These are phyloP conservation scores for Mycena maculata DNA, from an alignment of 768 basidiomycete species.

Conservation along the genomic window DNA sequence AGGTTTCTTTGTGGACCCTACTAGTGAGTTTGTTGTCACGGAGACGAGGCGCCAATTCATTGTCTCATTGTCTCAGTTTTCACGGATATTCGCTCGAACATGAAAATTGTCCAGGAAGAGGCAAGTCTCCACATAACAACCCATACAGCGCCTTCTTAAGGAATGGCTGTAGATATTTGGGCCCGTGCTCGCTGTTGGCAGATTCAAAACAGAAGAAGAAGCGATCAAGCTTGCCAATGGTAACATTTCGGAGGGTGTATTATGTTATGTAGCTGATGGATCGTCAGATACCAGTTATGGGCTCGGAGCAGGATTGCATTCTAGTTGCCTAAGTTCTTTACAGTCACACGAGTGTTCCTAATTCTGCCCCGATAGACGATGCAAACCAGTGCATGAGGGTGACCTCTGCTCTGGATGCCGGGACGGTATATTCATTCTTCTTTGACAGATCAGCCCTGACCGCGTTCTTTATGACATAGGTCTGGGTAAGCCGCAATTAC, in stretches of 20 bases:
- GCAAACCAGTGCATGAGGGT: conserved; percentile 92
- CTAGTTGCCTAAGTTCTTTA: conserved; percentile 59
- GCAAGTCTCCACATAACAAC: conserved; percentile 45
- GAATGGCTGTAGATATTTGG: conserved; percentile 81
- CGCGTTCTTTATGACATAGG: conserved; percentile 51
- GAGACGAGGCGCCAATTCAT: background rate
- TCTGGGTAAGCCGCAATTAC: conserved; percentile 64
- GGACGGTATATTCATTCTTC: conserved; percentile 66
- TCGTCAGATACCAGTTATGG: conserved; percentile 83
- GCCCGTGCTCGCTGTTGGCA: conserved; percentile 86
- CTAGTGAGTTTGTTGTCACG: conserved; percentile 64
- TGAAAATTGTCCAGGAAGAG: conserved; percentile 91
- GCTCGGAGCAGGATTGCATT: conserved; percentile 92
- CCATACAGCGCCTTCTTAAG: conserved; percentile 24
- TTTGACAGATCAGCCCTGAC: conserved; percentile 29
- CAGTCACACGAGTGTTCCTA: conserved; percentile 30
- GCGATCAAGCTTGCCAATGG: conserved; percentile 65
- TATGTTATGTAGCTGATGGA: conserved; percentile 86
- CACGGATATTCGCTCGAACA: conserved; percentile 78
- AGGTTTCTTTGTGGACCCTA: conserved; percentile 92
- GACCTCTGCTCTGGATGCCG: conserved; percentile 86
- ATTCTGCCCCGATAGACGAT: conserved; percentile 72
- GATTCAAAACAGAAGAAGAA: conserved; percentile 89
- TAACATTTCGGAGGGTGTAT: background rate
- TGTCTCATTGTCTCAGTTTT: conserved; percentile 66